A percentile compares a stretch with the other conserved stretches of the same genome.
Conservation (phyloP, 805 yeast species). For the Peterozyma toletana region DNA sequence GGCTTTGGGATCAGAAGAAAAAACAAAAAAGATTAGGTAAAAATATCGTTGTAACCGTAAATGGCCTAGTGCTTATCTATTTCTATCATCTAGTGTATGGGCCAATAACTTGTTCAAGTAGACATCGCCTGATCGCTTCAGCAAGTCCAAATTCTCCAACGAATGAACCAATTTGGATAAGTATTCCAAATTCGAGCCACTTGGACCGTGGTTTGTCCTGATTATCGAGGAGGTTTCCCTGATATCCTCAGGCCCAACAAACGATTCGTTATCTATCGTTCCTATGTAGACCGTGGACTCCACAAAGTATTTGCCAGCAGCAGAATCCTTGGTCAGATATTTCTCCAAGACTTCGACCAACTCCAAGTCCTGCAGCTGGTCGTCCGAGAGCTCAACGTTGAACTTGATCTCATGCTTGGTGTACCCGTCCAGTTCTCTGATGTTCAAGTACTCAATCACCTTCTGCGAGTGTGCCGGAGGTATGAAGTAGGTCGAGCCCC, state of each 20-base stretch:
- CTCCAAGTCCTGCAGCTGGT: constrained; percentile 14
- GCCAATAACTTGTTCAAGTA: constrained; percentile 27
- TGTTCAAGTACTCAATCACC: constrained; percentile 66
- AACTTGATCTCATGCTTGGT: constrained; percentile 62
- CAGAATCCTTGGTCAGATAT: constrained; percentile 20
- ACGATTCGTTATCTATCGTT: constrained; percentile 71
- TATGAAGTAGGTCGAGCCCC: constrained; percentile 84
- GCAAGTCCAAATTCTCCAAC: constrained; percentile 29
- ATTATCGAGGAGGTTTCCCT: constrained; percentile 56
- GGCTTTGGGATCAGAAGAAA: too few relatives aligned
- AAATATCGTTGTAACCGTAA: too few relatives aligned
- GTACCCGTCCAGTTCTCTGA: constrained; percentile 88
- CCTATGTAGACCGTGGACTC: constrained; percentile 75
- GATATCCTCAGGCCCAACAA: constrained; percentile 73
- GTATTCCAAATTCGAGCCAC: constrained; percentile 77
- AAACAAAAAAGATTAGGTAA: too few relatives aligned
- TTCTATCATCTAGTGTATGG: neutral
- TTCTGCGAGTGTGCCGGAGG: constrained; percentile 53
- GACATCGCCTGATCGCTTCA: constrained; percentile 22
- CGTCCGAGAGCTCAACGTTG: constrained; percentile 28
- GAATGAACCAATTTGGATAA: constrained; percentile 47
- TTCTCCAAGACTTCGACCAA: constrained; percentile 14
- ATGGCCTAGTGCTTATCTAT: too few relatives aligned
- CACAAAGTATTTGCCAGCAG: constrained; percentile 33
- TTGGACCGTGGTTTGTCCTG: constrained; percentile 56